Evolutionary conservation across 805 yeast species (phyloP).

Genomic region (Huiozyma naganishii): DNA sequence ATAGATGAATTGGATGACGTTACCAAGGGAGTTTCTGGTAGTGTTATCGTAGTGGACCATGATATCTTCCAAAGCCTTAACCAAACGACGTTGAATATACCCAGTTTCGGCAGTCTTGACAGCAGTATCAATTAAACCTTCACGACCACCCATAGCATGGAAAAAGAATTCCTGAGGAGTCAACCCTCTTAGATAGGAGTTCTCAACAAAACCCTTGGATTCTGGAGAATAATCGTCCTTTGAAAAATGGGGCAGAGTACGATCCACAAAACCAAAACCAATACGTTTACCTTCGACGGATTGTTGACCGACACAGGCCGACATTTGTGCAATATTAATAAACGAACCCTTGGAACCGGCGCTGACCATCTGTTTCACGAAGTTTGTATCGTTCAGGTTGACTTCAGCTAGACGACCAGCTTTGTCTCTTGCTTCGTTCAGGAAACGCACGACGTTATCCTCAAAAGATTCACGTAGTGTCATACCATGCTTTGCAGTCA

Average conservation of each 20-base stretch:
- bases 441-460: slow-evolving; percentile 87
- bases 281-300: slow-evolving; percentile 99
- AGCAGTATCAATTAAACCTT: slow-evolving; percentile 98
- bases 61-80: slow-evolving; percentile 91
- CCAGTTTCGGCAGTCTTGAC: slow-evolving; percentile 99
- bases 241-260: slow-evolving; percentile 95
- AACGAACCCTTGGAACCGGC: slow-evolving; percentile 99
- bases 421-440: slow-evolving; percentile 97
- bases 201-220: slow-evolving; percentile 95
- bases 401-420: slow-evolving; percentile 98
- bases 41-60: slow-evolving; percentile 99
- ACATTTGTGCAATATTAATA: slow-evolving; percentile 97
- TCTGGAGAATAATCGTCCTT: slow-evolving; percentile 98
- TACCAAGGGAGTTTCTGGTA: slow-evolving; percentile 94
- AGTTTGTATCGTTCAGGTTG: slow-evolving; percentile 84
- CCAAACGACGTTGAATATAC: slow-evolving; percentile 95
- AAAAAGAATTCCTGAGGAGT: slow-evolving; percentile 98
- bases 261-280: slow-evolving; percentile 92
- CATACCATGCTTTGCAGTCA: slow-evolving; percentile 99
- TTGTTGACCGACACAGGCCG: slow-evolving; percentile 99
- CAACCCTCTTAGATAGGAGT: slow-evolving; percentile 91
- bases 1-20: slow-evolving; percentile 86
- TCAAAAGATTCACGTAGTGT: slow-evolving; percentile 96
- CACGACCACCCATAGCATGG: slow-evolving; percentile 99
- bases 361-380: slow-evolving; percentile 97